Percentiles rank a stretch among this genome's conserved stretches.
Evolutionary conservation across 75 land plant species (phyloP).

Genomic region (Chamaecyparis obtusa): DNA sequence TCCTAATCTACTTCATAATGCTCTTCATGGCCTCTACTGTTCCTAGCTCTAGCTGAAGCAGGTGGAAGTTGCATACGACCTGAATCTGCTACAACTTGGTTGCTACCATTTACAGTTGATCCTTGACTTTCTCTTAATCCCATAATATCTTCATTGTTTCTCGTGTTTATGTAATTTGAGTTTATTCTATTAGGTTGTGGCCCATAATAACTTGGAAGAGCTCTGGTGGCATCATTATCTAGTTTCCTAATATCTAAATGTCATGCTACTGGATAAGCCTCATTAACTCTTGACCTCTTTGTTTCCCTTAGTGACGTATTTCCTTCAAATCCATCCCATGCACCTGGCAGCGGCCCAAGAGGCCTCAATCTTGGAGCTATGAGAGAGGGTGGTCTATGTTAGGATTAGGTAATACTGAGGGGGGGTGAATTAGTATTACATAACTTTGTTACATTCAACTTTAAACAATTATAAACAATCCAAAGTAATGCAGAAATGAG

Average conservation of each 20-base stretch:
- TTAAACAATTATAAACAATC: too few relatives aligned
- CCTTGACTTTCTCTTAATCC: conserved; percentile 6
- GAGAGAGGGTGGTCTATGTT: conserved; percentile 29
- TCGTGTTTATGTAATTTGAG: neutral
- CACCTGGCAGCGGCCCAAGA: conserved; percentile 14
- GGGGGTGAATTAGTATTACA: too few relatives aligned
- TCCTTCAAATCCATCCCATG: conserved; percentile 46
- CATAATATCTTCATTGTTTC: neutral
- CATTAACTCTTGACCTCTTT: conserved; percentile 46
- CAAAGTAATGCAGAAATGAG: too few relatives aligned
- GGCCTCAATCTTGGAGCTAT: conserved; percentile 17
- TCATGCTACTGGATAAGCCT: conserved; percentile 15
- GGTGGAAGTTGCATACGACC: neutral
- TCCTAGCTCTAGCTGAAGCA: neutral
- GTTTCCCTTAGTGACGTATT: conserved; percentile 42
- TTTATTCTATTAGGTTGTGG: conserved; percentile 17
- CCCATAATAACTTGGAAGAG: conserved; percentile 12
- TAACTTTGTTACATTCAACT: too few relatives aligned
- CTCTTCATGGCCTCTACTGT: conserved; percentile 6
- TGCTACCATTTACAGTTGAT: conserved; percentile 18
- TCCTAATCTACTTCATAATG: conserved; percentile 18
- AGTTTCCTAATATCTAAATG: conserved; percentile 16
- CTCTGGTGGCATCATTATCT: conserved; percentile 12
- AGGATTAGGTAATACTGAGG: too few relatives aligned
- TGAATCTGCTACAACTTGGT: conserved; percentile 17